Conservation (phyloP, 305 asterid genomes). For the Rubia peregrina region DNA sequence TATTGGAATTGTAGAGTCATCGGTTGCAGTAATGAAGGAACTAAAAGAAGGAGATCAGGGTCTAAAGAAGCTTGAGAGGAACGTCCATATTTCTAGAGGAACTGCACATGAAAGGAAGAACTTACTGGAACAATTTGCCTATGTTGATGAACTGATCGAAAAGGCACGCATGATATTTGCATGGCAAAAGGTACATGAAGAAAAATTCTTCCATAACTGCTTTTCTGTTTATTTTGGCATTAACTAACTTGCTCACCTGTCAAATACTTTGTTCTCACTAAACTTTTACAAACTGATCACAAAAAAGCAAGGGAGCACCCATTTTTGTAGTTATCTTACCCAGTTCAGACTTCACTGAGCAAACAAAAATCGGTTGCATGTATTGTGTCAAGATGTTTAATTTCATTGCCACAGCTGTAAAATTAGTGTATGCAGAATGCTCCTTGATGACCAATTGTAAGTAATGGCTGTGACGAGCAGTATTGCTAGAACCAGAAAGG, state of each 20-base stretch:
- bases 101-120: conserved; percentile 57
- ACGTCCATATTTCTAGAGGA: conserved; percentile 53
- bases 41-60: conserved; percentile 68
- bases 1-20: conserved; percentile 56
- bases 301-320: background rate
- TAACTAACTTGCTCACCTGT: background rate
- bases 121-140: conserved; percentile 58
- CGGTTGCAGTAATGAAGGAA: conserved; percentile 57
- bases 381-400: background rate
- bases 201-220: conserved; percentile 8
- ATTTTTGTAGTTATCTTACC: background rate
- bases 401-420: background rate
- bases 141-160: conserved; percentile 70
- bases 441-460: background rate
- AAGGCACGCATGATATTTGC: conserved; percentile 65
- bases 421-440: background rate
- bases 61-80: conserved; percentile 73
- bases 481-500: background rate
- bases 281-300: background rate
- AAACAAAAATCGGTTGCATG: background rate
- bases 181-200: conserved; percentile 52
- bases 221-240: background rate
- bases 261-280: background rate
- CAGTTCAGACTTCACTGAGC: background rate
- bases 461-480: background rate